phyloP scores from a whole-genome alignment of 208 protist species.

The Trypanosoma vivax region DNA sequence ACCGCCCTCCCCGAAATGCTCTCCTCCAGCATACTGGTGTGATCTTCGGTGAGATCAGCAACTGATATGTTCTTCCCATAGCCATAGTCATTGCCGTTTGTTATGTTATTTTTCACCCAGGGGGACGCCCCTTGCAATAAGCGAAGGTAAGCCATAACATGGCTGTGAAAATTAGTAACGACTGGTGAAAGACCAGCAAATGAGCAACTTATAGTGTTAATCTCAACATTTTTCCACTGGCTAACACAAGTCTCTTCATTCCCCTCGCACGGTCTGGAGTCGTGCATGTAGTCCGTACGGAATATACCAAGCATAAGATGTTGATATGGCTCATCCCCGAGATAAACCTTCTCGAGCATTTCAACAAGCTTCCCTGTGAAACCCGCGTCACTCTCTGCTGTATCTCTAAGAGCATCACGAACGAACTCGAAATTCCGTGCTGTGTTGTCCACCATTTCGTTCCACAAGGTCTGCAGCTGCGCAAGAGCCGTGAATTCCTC shows the following conservation, averaged over 20 bases:
- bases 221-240: constrained; percentile 92
- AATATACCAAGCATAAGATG: constrained; percentile 88
- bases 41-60: no score
- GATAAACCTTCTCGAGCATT: constrained; percentile 76
- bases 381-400: constrained; percentile 53
- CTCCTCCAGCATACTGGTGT: constrained; percentile 14
- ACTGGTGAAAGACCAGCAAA: constrained; percentile 86
- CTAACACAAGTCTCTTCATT: constrained; percentile 15
- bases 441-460: constrained; percentile 73
- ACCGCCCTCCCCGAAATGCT: constrained; percentile 38
- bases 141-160: constrained; percentile 33
- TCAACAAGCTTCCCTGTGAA: constrained; percentile 85
- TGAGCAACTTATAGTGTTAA: constrained; percentile 95
- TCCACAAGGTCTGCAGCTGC: constrained; percentile 60
- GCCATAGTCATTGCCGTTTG: background rate
- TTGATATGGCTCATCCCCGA: constrained; percentile 43
- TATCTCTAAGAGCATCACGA: constrained; percentile 37
- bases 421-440: constrained; percentile 67
- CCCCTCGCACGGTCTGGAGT: background rate
- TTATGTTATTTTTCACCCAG: background rate
- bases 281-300: constrained; percentile 92
- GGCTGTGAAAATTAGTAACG: constrained; percentile 81
- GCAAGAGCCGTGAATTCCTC: constrained; percentile 37
- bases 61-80: background rate
- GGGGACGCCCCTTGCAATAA: constrained; percentile 10